Evolutionary conservation across 1,139 yeast species (phyloP).

Genomic region (Taphrina confusa): DNA sequence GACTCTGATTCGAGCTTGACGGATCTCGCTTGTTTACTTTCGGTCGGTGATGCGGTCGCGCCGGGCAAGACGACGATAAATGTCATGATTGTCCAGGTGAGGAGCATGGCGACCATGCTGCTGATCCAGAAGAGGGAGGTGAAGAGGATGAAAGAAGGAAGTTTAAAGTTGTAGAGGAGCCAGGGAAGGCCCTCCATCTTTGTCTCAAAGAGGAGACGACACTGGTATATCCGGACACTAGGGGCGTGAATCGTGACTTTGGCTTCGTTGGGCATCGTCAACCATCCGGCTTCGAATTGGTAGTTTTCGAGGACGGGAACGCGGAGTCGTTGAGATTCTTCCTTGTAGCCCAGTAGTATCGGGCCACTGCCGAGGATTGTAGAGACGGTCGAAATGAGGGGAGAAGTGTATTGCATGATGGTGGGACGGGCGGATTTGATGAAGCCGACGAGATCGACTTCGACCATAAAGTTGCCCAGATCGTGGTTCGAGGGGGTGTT

Average conservation of each 20-base stretch:
- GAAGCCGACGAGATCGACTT: slow-evolving; percentile 6
- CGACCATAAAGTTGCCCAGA: slow-evolving; percentile 34
- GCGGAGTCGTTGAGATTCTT: slow-evolving; percentile 12
- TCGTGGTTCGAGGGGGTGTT: slow-evolving; percentile 21
- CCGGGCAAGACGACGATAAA: background rate
- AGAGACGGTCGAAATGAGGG: slow-evolving; percentile 8
- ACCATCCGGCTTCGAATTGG: slow-evolving; percentile 22
- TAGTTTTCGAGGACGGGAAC: slow-evolving; percentile 17
- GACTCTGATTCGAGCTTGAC: background rate
- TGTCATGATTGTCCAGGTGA: slow-evolving; percentile 16
- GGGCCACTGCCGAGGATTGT: slow-evolving; percentile 15
- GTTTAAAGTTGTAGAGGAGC: slow-evolving; percentile 10
- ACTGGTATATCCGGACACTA: slow-evolving; percentile 3
- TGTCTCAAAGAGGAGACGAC: slow-evolving; percentile 9
- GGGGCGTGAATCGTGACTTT: slow-evolving; percentile 21
- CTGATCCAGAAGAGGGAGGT: slow-evolving; percentile 24
- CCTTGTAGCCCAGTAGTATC: slow-evolving; percentile 13
- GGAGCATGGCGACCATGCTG: slow-evolving; percentile 3
- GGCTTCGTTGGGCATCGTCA: slow-evolving; percentile 14
- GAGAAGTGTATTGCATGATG: slow-evolving; percentile 27
- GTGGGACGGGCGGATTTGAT: slow-evolving; percentile 14
- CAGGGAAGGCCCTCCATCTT: slow-evolving; percentile 26
- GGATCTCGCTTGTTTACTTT: background rate
- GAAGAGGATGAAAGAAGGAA: slow-evolving; percentile 30
- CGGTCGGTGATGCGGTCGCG: background rate